These are phyloP conservation scores for Lactifluus volemus DNA, from an alignment of 768 basidiomycete genomes.

Conservation along the genomic window DNA sequence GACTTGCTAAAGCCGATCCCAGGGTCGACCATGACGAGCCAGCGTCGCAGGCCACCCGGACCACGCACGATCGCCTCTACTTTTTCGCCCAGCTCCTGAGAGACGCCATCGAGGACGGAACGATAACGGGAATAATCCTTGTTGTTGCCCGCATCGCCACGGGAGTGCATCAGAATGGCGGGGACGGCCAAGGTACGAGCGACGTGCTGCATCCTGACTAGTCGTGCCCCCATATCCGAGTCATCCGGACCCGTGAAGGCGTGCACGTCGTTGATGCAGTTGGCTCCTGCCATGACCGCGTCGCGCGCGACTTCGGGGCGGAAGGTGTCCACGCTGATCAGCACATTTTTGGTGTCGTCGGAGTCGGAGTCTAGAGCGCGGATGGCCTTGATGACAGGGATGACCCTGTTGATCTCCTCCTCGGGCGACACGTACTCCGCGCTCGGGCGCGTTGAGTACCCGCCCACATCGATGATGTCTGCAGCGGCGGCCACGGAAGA, in stretches of 20 bases:
- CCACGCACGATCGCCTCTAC: slow-evolving; percentile 58
- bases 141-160: slow-evolving; percentile 72
- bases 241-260: slow-evolving; percentile 59
- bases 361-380: slow-evolving; percentile 27
- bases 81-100: slow-evolving; percentile 60
- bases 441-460: slow-evolving; percentile 85
- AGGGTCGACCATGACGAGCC: slow-evolving; percentile 87
- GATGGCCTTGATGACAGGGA: slow-evolving; percentile 59
- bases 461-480: slow-evolving; percentile 85
- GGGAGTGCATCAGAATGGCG: slow-evolving; percentile 89
- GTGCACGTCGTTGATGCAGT: slow-evolving; percentile 90
- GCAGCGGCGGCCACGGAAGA: slow-evolving; percentile 49
- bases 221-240: too few relatives aligned
- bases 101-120: slow-evolving; percentile 54
- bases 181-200: slow-evolving; percentile 63
- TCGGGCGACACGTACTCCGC: slow-evolving; percentile 54
- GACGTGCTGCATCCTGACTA: slow-evolving; percentile 49
- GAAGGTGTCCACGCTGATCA: slow-evolving; percentile 85
- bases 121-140: slow-evolving; percentile 50
- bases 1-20: slow-evolving; percentile 94
- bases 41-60: slow-evolving; percentile 65
- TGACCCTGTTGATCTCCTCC: slow-evolving; percentile 67
- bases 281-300: slow-evolving; percentile 75
- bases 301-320: slow-evolving; percentile 70
- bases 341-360: slow-evolving; percentile 25